Evolutionary conservation across 352 stramenopile genomes (phyloP), one percentile per base, ranked within the genome.

Genomic region (Globisporangium heterothallicum): DNA sequence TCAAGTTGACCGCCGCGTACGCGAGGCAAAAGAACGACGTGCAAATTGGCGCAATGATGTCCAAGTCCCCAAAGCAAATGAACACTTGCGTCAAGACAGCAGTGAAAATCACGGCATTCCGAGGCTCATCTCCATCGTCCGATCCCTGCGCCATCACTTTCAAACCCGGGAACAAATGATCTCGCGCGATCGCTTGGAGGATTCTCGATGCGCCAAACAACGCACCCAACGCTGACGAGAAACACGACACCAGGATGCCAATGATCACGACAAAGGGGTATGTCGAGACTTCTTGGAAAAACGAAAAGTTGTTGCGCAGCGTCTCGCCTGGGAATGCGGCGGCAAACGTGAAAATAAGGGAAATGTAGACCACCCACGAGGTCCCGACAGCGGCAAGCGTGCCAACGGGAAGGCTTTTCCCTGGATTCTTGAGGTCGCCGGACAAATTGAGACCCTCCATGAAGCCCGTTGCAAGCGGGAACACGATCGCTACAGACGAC

Each of bases 371-470:
- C 16, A 78, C 58, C 18, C 77, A 77, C 2, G 82, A 83, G 6
- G 75, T 79, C 14, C 53, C 60, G 0, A 93, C 71, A 3, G 82
- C 81, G 2, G 70, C 63, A 12, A 93, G 34, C 4, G 80, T 93
- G 4, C 82, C 82, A 14, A 82, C 70, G 2, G 79, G 77, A 19
- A 88, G 78, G 42, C 74, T 86, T 44, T 69, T 74, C 4, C 69
- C 72, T 36, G 82, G 78, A 56, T 89, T 70, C 44, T 86, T 77
- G 14, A 93, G 55, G 51, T 93, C 82, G 26, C 82, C 82, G 0
- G 70, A 86, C n/a, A 93, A 57, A 48, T 93, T 93, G 2, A 87
- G 61, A 12, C 82, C 82, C 59, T 88, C 82, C 78, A 91, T 91
- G 49, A 92, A 88, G 5, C 84, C 84, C 7, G 83, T 94, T 18